These are phyloP conservation scores for Zygotorulaspora danielsina DNA, from an alignment of 805 yeast species.

Conservation along the genomic window DNA sequence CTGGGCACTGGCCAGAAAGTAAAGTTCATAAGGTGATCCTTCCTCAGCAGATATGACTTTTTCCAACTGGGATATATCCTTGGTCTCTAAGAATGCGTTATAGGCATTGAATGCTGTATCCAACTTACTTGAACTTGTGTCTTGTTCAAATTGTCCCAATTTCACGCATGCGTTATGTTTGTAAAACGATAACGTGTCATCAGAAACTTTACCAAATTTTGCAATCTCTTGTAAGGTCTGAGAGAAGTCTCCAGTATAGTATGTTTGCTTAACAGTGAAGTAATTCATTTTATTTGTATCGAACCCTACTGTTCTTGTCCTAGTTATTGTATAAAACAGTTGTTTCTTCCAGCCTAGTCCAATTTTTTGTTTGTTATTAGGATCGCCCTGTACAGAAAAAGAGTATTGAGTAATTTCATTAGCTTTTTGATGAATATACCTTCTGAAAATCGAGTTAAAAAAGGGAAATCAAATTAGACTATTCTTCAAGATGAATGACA, in stretches of 20 bases:
- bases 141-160: constrained; percentile 25
- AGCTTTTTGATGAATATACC: too few species aligned
- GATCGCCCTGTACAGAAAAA: too few species aligned
- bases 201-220: constrained; percentile 38
- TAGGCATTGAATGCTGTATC: constrained; percentile 34
- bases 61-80: constrained; percentile 18
- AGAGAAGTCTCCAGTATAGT: constrained; percentile 55
- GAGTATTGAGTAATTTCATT: too few species aligned
- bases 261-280: constrained; percentile 53
- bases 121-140: constrained; percentile 22
- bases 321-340: too few species aligned
- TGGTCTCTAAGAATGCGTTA: constrained; percentile 20
- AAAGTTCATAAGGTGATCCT: constrained; percentile 23
- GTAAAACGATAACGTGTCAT: constrained; percentile 32
- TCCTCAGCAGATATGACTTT: constrained; percentile 14
- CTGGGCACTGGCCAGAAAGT: constrained; percentile 29
- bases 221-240: constrained; percentile 41
- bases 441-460: too few species aligned
- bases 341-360: too few species aligned
- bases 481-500: constrained; percentile 3
- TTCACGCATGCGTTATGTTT: constrained; percentile 35
- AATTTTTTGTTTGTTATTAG: too few species aligned
- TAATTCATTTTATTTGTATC: constrained; percentile 37
- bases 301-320: neutral
- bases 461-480: too few species aligned